Conservation (phyloP, 2,329 filamentous ascomycete genomes). For the Arthrobotrys iridis region DNA sequence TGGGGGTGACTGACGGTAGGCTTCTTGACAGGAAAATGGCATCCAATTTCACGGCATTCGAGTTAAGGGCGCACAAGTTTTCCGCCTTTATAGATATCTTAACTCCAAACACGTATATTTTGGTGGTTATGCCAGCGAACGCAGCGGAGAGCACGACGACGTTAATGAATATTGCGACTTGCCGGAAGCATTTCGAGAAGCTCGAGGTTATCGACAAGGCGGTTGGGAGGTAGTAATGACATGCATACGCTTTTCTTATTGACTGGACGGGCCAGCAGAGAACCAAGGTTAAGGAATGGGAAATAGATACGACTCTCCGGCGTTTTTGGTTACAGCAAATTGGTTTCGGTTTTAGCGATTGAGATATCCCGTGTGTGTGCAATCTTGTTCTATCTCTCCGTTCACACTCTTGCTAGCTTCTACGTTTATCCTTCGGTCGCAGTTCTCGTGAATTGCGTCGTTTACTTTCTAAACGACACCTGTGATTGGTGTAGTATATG, state of each 20-base stretch:
- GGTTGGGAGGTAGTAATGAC: conserved; percentile 30
- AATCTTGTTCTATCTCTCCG: conserved; percentile 30
- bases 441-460: not conserved
- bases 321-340: conserved; percentile 38
- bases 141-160: conserved; percentile 62
- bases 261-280: not conserved
- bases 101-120: conserved; percentile 96
- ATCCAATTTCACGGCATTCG: conserved; percentile 58
- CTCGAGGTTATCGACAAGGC: conserved; percentile 56
- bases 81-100: conserved; percentile 95
- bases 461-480: not conserved
- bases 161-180: conserved; percentile 62
- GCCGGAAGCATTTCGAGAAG: conserved; percentile 58
- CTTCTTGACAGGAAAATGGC: conserved; percentile 64
- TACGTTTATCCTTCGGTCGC: not conserved
- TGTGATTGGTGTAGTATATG: conserved; percentile 10
- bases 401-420: not conserved
- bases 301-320: conserved; percentile 28
- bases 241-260: too few species aligned
- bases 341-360: conserved; percentile 39
- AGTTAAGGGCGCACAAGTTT: conserved; percentile 68
- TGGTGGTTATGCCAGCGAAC: conserved; percentile 88
- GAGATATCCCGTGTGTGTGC: conserved; percentile 53
- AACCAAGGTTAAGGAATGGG: not conserved
- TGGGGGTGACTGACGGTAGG: conserved; percentile 60